Evolutionary conservation across 2,329 filamentous ascomycete species (phyloP).

Genomic region (Clarireedia sp.): DNA sequence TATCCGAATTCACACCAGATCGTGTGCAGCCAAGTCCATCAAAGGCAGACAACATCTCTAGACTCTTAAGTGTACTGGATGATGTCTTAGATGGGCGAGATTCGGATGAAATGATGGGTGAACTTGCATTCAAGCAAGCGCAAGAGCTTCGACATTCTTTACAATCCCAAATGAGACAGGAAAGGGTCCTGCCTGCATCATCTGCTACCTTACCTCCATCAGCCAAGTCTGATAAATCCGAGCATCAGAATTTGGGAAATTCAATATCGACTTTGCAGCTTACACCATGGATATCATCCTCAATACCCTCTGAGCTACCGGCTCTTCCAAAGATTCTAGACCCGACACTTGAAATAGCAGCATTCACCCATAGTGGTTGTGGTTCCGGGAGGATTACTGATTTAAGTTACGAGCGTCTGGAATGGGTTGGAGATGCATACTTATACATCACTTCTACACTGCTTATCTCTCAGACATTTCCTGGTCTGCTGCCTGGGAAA

Average conservation of each 20-base stretch:
- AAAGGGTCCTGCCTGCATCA: neutral
- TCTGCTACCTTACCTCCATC: neutral
- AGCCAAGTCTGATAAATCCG: neutral
- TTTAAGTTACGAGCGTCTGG: constrained; percentile 66
- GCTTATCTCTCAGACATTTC: constrained; percentile 68
- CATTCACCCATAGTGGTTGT: constrained; percentile 53
- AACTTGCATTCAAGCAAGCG: constrained; percentile 17
- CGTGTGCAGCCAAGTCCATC: neutral
- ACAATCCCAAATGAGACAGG: neutral
- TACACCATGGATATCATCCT: constrained; percentile 43
- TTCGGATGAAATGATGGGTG: constrained; percentile 14
- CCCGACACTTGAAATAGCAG: constrained; percentile 48
- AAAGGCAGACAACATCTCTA: constrained; percentile 17
- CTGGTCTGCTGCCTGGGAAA: constrained; percentile 55
- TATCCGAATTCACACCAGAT: neutral
- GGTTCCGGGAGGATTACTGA: constrained; percentile 17
- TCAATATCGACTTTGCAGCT: constrained; percentile 15
- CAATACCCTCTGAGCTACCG: constrained; percentile 43
- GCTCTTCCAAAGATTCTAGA: constrained; percentile 55
- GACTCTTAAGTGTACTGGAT: constrained; percentile 22
- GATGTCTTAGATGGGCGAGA: constrained; percentile 19
- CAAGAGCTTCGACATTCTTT: constrained; percentile 17
- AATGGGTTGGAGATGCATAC: constrained; percentile 85
- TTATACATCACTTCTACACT: constrained; percentile 69
- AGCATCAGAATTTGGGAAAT: neutral